These are phyloP conservation scores for Pedinophyceae sp. DNA, from an alignment of 139 green algal species.

Conservation along the genomic window DNA sequence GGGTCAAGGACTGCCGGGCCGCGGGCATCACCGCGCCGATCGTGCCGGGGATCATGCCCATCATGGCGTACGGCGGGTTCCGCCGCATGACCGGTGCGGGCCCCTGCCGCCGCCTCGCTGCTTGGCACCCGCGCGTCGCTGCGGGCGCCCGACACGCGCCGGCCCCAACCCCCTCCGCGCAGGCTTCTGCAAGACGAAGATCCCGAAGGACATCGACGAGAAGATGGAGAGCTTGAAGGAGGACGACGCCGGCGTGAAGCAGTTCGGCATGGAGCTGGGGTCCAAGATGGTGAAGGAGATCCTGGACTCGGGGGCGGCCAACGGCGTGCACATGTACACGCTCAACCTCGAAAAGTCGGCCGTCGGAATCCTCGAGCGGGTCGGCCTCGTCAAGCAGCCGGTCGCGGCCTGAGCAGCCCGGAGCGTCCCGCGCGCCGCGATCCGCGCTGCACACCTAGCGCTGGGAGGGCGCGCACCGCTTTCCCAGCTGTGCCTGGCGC, in stretches of 20 bases:
- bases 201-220: constrained; percentile 57
- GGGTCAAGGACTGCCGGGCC: constrained; percentile 39
- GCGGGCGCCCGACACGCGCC: no score
- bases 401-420: no score
- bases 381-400: neutral
- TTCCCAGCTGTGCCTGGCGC: no score
- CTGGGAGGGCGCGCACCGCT: no score
- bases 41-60: constrained; percentile 93
- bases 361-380: constrained; percentile 54
- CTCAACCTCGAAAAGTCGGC: constrained; percentile 73
- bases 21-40: constrained; percentile 79
- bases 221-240: constrained; percentile 84
- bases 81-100: constrained; percentile 97
- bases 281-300: constrained; percentile 77
- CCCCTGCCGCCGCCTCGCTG: no score
- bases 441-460: no score
- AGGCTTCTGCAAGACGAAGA: constrained; percentile 89
- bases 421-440: no score
- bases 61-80: constrained; percentile 92
- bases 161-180: no score
- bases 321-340: constrained; percentile 93
- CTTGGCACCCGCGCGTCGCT: no score
- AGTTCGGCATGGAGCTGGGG: constrained; percentile 74
- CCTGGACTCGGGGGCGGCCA: constrained; percentile 37
- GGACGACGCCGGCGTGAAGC: constrained; percentile 78